A percentile compares a stretch with the other conserved stretches of the same genome.
phyloP scores from a whole-genome alignment of 2,329 filamentous ascomycete species.

The Monilinia vaccinii-corymbosi region DNA sequence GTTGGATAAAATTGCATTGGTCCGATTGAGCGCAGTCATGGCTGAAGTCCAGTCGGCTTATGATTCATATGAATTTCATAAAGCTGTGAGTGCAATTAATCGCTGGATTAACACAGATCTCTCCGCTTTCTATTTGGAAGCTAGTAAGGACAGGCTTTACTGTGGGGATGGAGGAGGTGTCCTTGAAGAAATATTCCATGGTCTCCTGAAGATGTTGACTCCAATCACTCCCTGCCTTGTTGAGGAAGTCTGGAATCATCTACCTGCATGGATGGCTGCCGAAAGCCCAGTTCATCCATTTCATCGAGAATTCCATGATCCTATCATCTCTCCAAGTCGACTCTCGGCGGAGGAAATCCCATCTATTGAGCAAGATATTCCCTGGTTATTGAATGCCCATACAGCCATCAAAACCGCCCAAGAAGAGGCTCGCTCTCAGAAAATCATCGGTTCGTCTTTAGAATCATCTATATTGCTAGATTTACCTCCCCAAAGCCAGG shows the following conservation, averaged over 20 bases:
- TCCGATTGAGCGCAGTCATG: constrained; percentile 62
- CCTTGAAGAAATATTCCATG: constrained; percentile 57
- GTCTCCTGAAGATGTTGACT: constrained; percentile 68
- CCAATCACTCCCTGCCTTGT: constrained; percentile 77
- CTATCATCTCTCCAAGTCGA: constrained; percentile 13
- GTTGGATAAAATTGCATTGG: constrained; percentile 65
- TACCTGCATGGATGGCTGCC: constrained; percentile 53
- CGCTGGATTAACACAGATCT: constrained; percentile 75
- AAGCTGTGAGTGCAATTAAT: constrained; percentile 63
- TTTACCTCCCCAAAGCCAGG: constrained; percentile 31
- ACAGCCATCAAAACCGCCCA: constrained; percentile 64
- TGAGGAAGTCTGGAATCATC: constrained; percentile 78
- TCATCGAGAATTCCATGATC: constrained; percentile 28
- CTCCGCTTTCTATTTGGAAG: constrained; percentile 90
- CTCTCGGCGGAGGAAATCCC: neutral
- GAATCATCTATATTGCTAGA: constrained; percentile 61
- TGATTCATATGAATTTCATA: constrained; percentile 71
- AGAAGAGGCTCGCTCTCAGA: constrained; percentile 62
- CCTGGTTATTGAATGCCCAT: constrained; percentile 33
- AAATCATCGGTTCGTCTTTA: constrained; percentile 70
- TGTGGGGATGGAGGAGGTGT: constrained; percentile 62
- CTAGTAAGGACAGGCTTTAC: constrained; percentile 85
- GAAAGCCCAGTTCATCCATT: constrained; percentile 33
- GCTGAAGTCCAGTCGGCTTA: constrained; percentile 56
- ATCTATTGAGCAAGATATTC: constrained; percentile 16